These are phyloP conservation scores for Coprinellus micaceus DNA, from an alignment of 768 basidiomycete genomes.

Conservation along the genomic window DNA sequence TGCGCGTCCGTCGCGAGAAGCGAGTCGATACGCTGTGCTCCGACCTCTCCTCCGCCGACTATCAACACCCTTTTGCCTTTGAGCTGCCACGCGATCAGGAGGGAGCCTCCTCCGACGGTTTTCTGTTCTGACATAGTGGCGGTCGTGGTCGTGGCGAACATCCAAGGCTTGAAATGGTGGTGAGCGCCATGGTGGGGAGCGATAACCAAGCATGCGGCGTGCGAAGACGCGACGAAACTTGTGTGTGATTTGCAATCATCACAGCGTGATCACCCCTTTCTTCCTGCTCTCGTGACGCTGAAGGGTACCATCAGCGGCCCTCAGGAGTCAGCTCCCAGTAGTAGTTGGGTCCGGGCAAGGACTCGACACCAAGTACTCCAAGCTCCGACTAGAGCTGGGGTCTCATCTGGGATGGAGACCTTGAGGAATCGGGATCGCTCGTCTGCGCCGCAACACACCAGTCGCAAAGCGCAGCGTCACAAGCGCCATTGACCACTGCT, in stretches of 20 bases:
- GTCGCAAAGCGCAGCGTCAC: too few species aligned
- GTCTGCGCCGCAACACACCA: too few species aligned
- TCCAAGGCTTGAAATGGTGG: neutral
- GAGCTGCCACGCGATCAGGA: conserved; percentile 93
- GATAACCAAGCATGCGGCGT: conserved; percentile 6
- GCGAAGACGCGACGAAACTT: neutral
- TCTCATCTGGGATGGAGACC: too few species aligned
- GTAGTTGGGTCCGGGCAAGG: too few species aligned
- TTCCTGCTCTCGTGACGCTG: too few species aligned
- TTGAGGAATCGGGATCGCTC: too few species aligned
- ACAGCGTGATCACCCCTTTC: neutral
- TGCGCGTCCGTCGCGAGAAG: conserved; percentile 76
- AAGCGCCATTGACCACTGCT: too few species aligned
- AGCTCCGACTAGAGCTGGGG: too few species aligned
- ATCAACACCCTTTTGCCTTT: conserved; percentile 79
- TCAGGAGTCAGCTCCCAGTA: neutral
- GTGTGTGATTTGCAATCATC: conserved; percentile 1
- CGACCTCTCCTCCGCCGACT: conserved; percentile 92
- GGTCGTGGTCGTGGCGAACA: conserved; percentile 11
- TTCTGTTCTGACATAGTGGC: conserved; percentile 18
- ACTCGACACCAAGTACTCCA: too few species aligned
- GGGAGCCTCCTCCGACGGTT: conserved; percentile 57
- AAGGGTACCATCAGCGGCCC: neutral
- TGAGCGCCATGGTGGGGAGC: conserved; percentile 3
- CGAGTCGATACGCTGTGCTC: conserved; percentile 82